phyloP scores from a whole-genome alignment of 192 early-diverging fungal genomes.

The Pilaira anomala region DNA sequence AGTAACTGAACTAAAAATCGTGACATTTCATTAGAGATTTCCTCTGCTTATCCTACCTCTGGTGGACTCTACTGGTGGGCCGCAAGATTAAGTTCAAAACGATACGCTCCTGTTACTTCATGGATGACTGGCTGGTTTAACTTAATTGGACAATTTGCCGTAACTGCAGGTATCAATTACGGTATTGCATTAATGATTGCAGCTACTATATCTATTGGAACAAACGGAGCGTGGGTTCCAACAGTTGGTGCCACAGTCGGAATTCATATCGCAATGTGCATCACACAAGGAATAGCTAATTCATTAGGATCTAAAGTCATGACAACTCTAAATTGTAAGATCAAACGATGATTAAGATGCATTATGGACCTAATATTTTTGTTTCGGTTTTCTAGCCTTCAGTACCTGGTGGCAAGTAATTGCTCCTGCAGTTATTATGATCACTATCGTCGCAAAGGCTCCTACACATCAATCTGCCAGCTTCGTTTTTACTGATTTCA shows the following conservation, averaged over 20 bases:
- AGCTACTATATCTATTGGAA: conserved; percentile 35
- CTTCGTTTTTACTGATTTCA: conserved; percentile 46
- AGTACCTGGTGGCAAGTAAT: conserved; percentile 47
- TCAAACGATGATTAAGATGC: neutral
- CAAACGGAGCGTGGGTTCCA: conserved; percentile 25
- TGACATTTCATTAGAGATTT: conserved; percentile 44
- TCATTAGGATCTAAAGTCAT: conserved; percentile 36
- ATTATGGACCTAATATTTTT: neutral
- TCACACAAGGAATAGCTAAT: conserved; percentile 47
- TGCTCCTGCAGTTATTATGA: conserved; percentile 42
- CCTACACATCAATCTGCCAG: conserved; percentile 42
- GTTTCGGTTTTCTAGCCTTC: conserved; percentile 6
- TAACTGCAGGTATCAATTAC: conserved; percentile 51
- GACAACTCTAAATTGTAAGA: conserved; percentile 30
- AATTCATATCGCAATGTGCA: conserved; percentile 44
- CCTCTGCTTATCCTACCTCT: conserved; percentile 43
- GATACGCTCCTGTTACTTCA: conserved; percentile 42
- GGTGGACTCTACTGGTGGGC: conserved; percentile 40
- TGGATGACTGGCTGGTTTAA: conserved; percentile 59
- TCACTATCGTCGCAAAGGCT: conserved; percentile 42
- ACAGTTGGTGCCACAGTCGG: conserved; percentile 29
- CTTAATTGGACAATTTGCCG: conserved; percentile 51
- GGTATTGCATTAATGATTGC: conserved; percentile 47
- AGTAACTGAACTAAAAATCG: no score
- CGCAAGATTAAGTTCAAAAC: conserved; percentile 22